Evolutionary conservation across 306 rosid species (phyloP).

Genomic region (Adenanthera pavonina): DNA sequence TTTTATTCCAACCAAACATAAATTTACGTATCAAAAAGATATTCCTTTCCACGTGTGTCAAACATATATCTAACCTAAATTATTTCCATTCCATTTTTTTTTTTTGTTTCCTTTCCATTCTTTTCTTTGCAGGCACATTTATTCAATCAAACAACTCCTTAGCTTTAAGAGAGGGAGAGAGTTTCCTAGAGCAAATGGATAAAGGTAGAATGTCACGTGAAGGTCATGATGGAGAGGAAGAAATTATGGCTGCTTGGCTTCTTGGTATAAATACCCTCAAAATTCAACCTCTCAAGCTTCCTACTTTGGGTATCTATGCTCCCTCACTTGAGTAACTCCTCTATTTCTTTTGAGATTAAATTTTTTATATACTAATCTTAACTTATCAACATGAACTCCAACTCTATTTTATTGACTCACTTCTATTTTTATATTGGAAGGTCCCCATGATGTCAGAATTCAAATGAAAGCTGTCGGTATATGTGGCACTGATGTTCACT

Average conservation of each 20-base stretch:
- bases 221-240: constrained; percentile 42
- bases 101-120: too few species aligned
- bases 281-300: constrained; percentile 88
- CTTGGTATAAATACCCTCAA: constrained; percentile 71
- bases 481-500: constrained; percentile 96
- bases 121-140: background rate
- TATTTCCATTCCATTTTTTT: background rate
- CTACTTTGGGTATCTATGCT: constrained; percentile 63
- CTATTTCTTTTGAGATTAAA: background rate
- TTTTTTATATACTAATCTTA: background rate
- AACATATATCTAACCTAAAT: background rate
- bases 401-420: constrained; percentile 3
- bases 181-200: constrained; percentile 58
- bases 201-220: constrained; percentile 72
- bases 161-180: background rate
- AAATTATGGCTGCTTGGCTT: constrained; percentile 96
- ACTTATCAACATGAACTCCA: background rate
- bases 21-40: background rate
- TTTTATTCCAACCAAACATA: background rate
- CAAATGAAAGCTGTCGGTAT: constrained; percentile 94
- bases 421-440: constrained; percentile 48
- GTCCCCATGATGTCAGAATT: constrained; percentile 77
- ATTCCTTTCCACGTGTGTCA: too few species aligned
- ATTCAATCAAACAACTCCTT: background rate
- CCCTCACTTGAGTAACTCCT: background rate